Evolutionary conservation across 768 basidiomycete genomes (phyloP), one percentile per base, ranked within the genome.

Genomic region (Suillus lakei): DNA sequence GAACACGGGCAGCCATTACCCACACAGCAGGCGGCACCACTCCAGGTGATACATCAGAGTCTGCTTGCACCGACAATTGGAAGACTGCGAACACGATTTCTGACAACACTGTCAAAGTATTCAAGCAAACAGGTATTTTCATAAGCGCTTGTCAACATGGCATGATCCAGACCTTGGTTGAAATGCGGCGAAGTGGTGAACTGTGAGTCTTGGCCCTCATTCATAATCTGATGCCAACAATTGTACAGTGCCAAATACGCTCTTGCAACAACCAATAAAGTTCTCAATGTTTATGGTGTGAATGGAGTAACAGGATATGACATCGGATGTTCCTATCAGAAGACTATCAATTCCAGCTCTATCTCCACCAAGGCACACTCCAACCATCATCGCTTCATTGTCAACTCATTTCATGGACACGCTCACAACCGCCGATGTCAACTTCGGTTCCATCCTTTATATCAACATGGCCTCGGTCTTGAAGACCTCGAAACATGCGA

Each of bases 71-170:
- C 0, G 66, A 77, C 32, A 77, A 76, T 55, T 80, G 78, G 80
- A 79, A 74, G 63, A 77, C 75, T 1, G 73, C 73, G 0, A 68
- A 71, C 1, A 64, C 68, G 0, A 72, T 78, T 36, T 66, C 69
- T 7, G 64, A 69, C 41, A 79, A 79, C 64, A 69, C 69, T 32
- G 76, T 78, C 74, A 78, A 73, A 75, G 67, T 79, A 10, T 83
- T 79, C 60, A 63, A 76, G 0, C 77, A 81, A 69, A 74, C 78
- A 0, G 80, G 81, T 0, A 70, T 81, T 10, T 83, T 83, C 67
- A 70, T 78, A 0, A 61, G 66, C 62, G 72, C 72, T 4, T 82
- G 81, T 66, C 68, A 70, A 4, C 79, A 81, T 67, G 74, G 76
- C 10, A 72, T 79, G 4, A 64, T 78, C 21, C 63, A 78, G 3